Evolutionary conservation across 768 basidiomycete genomes (phyloP), one percentile per base, ranked within the genome.

Genomic region (Chlorophyllum brunneum): DNA sequence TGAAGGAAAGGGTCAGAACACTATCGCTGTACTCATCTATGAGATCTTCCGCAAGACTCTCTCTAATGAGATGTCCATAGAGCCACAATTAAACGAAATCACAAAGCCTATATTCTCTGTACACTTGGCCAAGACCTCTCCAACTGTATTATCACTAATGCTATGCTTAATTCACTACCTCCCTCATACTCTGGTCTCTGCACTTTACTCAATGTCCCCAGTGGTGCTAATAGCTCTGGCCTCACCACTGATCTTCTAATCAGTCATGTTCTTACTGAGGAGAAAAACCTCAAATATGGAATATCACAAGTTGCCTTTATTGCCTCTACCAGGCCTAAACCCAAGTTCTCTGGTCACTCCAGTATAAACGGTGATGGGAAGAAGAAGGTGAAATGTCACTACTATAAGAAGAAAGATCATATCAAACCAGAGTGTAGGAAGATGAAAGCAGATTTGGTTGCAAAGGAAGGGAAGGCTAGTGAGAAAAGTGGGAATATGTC

Each of bases 331-430:
- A 56, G 56, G 52, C 48, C 2, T 36, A 56, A 56, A 22, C 51
- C 27, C 23, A 33, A 24, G 16, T 37, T 42, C 3, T n/a, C 27
- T n/a, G 8, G 9, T 8, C 15, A 7, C 7, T 4, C 15, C 2
- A 16, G n/a, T 5, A 7, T 8, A 18, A 9, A 16, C 15, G 36
- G 42, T 2, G 49, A 16, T 4, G n/a, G n/a, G n/a, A 39, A 54
- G 24, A 56, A 48, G 39, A n/a, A 33, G 10, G 22, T 42, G 13
- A 58, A 40, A n/a, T 60, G 56, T 24, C 2, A 49, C 18, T 52
- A 60, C 49, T 60, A 57, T 36, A 53, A 55, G 24, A 58, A 58
- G 55, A 54, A 54, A 34, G 55, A 57, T n/a, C 59, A 60, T 44
- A 45, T 48, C 18, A 60, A 58, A 27, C 5, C 24, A 20, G 59